A percentile compares a stretch with the other conserved stretches of the same genome.
Conservation (phyloP, 2,329 filamentous ascomycete species). For the Diaporthe sp. region DNA sequence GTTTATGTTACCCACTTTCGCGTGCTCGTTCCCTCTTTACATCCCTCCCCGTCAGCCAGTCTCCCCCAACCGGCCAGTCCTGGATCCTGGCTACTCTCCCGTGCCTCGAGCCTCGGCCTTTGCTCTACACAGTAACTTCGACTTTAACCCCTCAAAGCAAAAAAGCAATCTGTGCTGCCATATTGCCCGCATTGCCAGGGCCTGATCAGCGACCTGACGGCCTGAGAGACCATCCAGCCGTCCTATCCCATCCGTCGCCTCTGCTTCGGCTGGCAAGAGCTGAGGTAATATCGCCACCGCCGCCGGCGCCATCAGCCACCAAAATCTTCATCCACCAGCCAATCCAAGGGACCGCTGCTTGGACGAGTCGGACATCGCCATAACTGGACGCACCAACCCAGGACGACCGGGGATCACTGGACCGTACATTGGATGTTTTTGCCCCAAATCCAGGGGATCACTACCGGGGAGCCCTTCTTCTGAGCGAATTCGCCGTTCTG, state of each 20-base stretch:
- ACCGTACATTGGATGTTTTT: conserved; percentile 28
- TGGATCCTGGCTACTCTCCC: neutral
- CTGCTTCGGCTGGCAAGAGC: conserved; percentile 29
- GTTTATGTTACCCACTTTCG: conserved; percentile 31
- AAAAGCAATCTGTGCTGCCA: conserved; percentile 17
- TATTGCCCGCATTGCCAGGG: conserved; percentile 16
- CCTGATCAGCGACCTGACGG: conserved; percentile 15
- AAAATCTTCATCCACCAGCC: conserved; percentile 20
- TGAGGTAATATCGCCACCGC: conserved; percentile 36
- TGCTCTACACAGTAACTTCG: neutral
- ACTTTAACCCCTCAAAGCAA: conserved; percentile 10
- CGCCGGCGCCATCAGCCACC: conserved; percentile 32
- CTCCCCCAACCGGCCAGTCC: neutral
- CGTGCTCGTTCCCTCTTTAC: conserved; percentile 31
- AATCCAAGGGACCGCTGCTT: conserved; percentile 31
- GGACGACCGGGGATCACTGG: conserved; percentile 14
- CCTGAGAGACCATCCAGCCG: neutral
- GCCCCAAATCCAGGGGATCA: conserved; percentile 18
- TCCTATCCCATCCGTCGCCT: neutral
- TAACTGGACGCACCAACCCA: conserved; percentile 25
- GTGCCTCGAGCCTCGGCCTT: conserved; percentile 9
- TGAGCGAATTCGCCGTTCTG: conserved; percentile 16
- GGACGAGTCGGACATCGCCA: conserved; percentile 35
- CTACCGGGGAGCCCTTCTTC: neutral
- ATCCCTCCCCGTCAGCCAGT: neutral